These are phyloP conservation scores for Phalaenopsis aphrodite DNA, from an alignment of 106 monocot species.

Conservation along the genomic window DNA sequence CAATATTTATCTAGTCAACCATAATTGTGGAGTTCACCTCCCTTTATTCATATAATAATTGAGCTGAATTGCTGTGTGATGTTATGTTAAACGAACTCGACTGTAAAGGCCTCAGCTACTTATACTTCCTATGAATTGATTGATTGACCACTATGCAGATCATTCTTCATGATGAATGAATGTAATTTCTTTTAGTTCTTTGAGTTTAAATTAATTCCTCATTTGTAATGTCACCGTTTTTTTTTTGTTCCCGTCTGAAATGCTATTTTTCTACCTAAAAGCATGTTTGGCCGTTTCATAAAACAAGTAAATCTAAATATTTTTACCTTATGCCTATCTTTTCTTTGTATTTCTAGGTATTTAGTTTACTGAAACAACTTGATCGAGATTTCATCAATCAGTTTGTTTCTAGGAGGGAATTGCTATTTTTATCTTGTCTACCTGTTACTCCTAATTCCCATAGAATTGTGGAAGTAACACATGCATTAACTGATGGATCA, in stretches of 20 bases:
- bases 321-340: neutral
- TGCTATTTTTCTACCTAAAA: constrained; percentile 4
- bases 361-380: constrained; percentile 54
- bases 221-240: neutral
- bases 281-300: neutral
- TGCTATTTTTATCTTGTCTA: constrained; percentile 67
- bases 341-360: constrained; percentile 38
- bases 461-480: constrained; percentile 47
- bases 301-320: neutral
- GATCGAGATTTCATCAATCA: constrained; percentile 50
- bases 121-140: neutral
- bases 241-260: neutral
- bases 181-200: neutral
- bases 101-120: neutral
- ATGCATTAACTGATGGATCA: constrained; percentile 39
- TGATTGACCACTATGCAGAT: neutral
- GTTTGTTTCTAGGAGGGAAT: constrained; percentile 45
- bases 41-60: no score
- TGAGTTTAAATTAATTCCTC: neutral
- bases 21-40: no score
- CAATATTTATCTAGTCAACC: no score
- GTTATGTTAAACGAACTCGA: neutral
- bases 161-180: neutral
- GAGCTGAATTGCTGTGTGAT: neutral
- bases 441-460: constrained; percentile 77